phyloP scores from a whole-genome alignment of 306 rosid species.

The Begonia masoniana region DNA sequence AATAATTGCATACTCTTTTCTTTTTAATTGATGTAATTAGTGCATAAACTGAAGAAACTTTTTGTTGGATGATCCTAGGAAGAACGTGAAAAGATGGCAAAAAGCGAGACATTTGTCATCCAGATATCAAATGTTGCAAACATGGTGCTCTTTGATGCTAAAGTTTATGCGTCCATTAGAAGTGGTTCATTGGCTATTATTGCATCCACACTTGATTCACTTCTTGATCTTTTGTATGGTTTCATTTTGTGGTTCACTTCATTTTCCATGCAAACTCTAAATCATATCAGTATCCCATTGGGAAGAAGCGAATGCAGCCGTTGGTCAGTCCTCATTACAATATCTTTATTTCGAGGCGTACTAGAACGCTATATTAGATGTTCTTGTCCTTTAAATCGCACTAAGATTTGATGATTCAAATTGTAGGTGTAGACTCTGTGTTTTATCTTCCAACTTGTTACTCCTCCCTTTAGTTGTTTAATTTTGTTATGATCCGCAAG shows the following conservation, averaged over 20 bases:
- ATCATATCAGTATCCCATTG: conserved; percentile 91
- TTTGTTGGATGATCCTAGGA: conserved; percentile 39
- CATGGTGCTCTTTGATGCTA: conserved; percentile 80
- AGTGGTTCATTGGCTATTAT: conserved; percentile 98
- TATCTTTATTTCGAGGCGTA: too few relatives aligned
- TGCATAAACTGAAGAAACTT: conserved; percentile 5
- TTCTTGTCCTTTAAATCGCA: too few relatives aligned
- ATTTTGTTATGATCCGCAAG: too few relatives aligned
- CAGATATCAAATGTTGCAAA: conserved; percentile 83
- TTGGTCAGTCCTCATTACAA: conserved; percentile 40
- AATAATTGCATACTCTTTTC: neutral
- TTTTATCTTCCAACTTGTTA: too few relatives aligned
- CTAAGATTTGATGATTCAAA: too few relatives aligned
- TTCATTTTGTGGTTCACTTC: conserved; percentile 99
- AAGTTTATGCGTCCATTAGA: conserved; percentile 79
- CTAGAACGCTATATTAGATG: too few relatives aligned
- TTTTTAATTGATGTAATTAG: conserved; percentile 1
- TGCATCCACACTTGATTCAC: conserved; percentile 95
- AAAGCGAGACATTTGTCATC: conserved; percentile 84
- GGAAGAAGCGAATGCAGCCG: conserved; percentile 95
- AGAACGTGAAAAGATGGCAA: conserved; percentile 70
- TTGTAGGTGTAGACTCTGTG: too few relatives aligned
- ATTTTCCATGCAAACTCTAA: conserved; percentile 96
- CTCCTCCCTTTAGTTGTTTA: too few relatives aligned
- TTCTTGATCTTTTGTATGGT: conserved; percentile 93